phyloP scores from a whole-genome alignment of 2,329 filamentous ascomycete genomes.

The Mycosphaerella sp. region DNA sequence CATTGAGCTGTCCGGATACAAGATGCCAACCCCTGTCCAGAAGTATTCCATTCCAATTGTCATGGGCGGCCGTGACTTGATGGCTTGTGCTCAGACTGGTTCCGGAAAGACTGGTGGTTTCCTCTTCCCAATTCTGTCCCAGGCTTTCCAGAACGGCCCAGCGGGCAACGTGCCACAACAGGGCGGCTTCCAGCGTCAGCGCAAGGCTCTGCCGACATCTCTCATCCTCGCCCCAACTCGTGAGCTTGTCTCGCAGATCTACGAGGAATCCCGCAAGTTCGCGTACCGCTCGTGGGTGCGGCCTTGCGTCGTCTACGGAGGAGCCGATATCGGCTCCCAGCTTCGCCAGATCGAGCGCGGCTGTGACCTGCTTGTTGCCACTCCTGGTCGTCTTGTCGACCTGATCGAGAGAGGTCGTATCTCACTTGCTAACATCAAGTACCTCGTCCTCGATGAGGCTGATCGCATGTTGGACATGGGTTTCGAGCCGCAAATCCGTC shows the following conservation, averaged over 20 bases:
- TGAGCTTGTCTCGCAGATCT: conserved; percentile 98
- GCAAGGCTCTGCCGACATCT: conserved; percentile 96
- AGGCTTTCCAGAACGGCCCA: conserved; percentile 87
- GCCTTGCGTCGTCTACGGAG: conserved; percentile 96
- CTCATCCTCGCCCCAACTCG: conserved; percentile 93
- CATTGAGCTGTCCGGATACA: conserved; percentile 91
- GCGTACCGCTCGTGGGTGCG: conserved; percentile 98
- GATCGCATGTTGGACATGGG: conserved; percentile 99
- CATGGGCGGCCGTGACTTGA: conserved; percentile 94
- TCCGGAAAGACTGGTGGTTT: conserved; percentile 99
- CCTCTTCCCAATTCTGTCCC: conserved; percentile 97
- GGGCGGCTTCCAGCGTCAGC: conserved; percentile 80
- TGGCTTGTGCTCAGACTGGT: conserved; percentile 99
- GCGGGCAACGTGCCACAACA: conserved; percentile 59
- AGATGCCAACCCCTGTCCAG: conserved; percentile 92
- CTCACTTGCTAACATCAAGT: conserved; percentile 97
- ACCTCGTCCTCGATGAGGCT: conserved; percentile 96
- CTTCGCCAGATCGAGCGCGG: conserved; percentile 97
- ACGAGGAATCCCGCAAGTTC: conserved; percentile 95
- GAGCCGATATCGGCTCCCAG: conserved; percentile 97
- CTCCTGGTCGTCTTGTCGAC: conserved; percentile 93
- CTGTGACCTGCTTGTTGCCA: conserved; percentile 94
- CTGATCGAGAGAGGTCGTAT: conserved; percentile 98
- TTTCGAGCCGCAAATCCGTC: conserved; percentile 99
- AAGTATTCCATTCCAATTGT: conserved; percentile 99